Percentiles rank a stretch among this genome's conserved stretches.
phyloP scores from a whole-genome alignment of 1,284 basidiomycete species.

The Termitomyces sp. region DNA sequence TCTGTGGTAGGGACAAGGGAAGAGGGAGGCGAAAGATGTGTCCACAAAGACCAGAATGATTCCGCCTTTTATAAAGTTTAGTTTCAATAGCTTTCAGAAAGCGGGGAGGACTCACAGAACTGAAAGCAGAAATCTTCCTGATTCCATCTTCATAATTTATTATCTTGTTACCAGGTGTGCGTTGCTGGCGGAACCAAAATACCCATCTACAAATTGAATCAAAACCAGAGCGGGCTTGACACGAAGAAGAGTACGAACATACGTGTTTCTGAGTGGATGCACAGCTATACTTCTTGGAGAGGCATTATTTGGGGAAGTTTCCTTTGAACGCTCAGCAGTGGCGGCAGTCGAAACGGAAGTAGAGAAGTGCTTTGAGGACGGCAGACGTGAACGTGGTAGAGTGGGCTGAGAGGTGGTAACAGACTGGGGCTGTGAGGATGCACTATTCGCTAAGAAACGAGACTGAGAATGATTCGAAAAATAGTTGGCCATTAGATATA shows the following conservation, averaged over 20 bases:
- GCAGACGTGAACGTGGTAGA: slow-evolving; percentile 38
- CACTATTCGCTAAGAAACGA: slow-evolving; percentile 55
- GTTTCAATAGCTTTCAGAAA: slow-evolving; percentile 7
- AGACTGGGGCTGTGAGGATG: slow-evolving; percentile 19
- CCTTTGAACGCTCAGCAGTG: slow-evolving; percentile 41
- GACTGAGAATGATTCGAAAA: slow-evolving; percentile 78
- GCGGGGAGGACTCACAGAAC: slow-evolving; percentile 48
- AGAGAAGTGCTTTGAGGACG: slow-evolving; percentile 70
- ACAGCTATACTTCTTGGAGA: slow-evolving; percentile 37
- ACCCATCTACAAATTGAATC: slow-evolving; percentile 56
- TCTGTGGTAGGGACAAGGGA: slow-evolving; percentile 74
- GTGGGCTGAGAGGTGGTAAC: slow-evolving; percentile 15
- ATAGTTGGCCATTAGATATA: slow-evolving; percentile 52
- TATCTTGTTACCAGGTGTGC: slow-evolving; percentile 74
- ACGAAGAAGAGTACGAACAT: slow-evolving; percentile 54
- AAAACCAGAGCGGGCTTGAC: slow-evolving; percentile 23
- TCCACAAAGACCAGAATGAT: slow-evolving; percentile 81
- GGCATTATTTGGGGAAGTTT: slow-evolving; percentile 33
- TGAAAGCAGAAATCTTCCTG: slow-evolving; percentile 75
- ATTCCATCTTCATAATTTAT: slow-evolving; percentile 83
- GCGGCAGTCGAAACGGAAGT: slow-evolving; percentile 46
- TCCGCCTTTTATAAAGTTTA: slow-evolving; percentile 52
- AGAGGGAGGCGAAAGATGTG: slow-evolving; percentile 73
- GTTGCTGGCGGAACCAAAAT: slow-evolving; percentile 83
- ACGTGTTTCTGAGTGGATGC: slow-evolving; percentile 80